phyloP scores from a whole-genome alignment of 2,329 filamentous ascomycete genomes.

The Pyricularia sp. region DNA sequence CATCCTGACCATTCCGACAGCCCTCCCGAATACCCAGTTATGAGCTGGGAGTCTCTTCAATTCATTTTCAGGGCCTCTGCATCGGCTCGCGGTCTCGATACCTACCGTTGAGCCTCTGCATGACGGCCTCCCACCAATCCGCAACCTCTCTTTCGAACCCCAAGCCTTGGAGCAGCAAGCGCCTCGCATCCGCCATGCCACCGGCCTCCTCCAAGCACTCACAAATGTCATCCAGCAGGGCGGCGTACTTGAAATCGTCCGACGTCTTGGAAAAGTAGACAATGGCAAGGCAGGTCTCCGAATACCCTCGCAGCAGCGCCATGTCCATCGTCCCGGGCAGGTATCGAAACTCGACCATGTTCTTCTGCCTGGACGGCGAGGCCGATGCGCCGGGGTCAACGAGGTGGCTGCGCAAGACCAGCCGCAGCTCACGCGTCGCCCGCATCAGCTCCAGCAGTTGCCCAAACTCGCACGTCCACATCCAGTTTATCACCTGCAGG shows the following conservation, averaged over 20 bases:
- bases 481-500: neutral
- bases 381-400: neutral
- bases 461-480: neutral
- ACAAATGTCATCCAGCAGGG: neutral
- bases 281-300: neutral
- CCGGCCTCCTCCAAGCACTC: neutral
- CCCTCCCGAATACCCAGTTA: too few species aligned
- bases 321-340: neutral
- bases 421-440: neutral
- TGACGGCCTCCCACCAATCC: neutral
- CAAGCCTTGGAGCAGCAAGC: neutral
- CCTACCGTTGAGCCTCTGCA: neutral
- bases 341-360: constrained; percentile 1
- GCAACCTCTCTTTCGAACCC: neutral
- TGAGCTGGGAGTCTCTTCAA: too few species aligned
- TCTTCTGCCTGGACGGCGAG: neutral
- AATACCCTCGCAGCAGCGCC: neutral
- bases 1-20: too few species aligned
- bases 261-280: neutral
- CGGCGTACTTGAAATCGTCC: neutral
- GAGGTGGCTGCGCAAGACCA: neutral
- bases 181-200: neutral
- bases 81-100: neutral
- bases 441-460: neutral
- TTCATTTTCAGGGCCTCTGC: neutral